Conservation (phyloP, 202 grass and related monocot species). For the Brachypodium distachyon region DNA sequence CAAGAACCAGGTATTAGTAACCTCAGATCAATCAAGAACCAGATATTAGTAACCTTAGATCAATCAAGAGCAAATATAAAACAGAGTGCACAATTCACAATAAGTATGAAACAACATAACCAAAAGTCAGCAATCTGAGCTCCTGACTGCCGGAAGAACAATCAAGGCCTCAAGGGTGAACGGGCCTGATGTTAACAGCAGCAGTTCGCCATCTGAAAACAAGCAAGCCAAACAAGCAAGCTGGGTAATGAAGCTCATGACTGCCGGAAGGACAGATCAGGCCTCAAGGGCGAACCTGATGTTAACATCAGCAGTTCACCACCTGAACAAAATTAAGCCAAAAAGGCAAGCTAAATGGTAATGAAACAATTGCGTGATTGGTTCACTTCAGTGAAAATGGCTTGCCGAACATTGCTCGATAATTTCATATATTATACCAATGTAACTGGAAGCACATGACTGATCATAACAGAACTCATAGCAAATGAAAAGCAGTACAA, state of each 20-base stretch:
- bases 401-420: neutral
- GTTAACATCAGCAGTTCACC: no score
- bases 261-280: neutral
- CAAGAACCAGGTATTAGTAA: no score
- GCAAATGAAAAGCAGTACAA: conserved; percentile 13
- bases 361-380: neutral
- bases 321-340: no score
- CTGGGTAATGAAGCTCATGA: no score
- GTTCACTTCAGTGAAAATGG: neutral
- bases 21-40: no score
- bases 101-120: neutral
- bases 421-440: neutral
- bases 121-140: neutral
- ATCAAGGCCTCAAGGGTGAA: no score
- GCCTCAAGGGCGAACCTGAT: no score
- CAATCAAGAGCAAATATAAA: neutral
- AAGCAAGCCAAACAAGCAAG: neutral
- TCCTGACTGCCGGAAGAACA: neutral
- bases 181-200: neutral
- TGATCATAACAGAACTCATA: neutral
- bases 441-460: neutral
- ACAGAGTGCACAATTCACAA: neutral
- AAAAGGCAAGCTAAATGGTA: no score
- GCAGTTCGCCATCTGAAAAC: neutral
- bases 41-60: neutral